A percentile compares a stretch with the other conserved stretches of the same genome.
These are phyloP conservation scores for Candida methanosorbosa DNA, from an alignment of 805 yeast species.

Conservation along the genomic window DNA sequence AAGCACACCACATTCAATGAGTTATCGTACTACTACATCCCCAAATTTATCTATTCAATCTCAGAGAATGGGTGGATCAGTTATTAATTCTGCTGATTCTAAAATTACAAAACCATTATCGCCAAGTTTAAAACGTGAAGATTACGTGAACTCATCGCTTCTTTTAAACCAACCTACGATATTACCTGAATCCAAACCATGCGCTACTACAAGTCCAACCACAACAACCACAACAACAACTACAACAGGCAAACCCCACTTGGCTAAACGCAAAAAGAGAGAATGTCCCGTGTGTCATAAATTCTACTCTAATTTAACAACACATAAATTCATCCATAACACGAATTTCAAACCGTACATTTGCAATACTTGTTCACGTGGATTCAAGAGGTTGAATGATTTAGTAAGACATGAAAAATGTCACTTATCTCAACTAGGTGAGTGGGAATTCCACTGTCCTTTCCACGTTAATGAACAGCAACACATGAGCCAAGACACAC, in stretches of 20 bases:
- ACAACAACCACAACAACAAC: neutral
- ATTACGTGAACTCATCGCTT: neutral
- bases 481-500: neutral
- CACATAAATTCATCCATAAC: constrained; percentile 75
- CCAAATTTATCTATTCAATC: neutral
- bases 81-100: neutral
- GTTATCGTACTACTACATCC: too few species aligned
- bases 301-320: constrained; percentile 70
- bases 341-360: constrained; percentile 69
- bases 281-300: constrained; percentile 29
- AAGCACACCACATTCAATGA: neutral
- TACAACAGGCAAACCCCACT: constrained; percentile 1
- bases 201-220: neutral
- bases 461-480: constrained; percentile 27
- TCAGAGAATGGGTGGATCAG: neutral
- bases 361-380: constrained; percentile 72
- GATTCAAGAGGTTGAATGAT: constrained; percentile 85
- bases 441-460: constrained; percentile 72
- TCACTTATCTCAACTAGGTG: constrained; percentile 71
- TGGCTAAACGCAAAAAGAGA: constrained; percentile 23
- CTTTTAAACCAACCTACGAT: constrained; percentile 1
- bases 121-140: neutral
- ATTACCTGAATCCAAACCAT: neutral
- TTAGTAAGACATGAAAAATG: constrained; percentile 77
- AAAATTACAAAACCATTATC: neutral